Percentiles rank a stretch among this genome's conserved stretches.
These are phyloP conservation scores for Gillenia trifoliata DNA, from an alignment of 306 rosid genomes.

Conservation along the genomic window DNA sequence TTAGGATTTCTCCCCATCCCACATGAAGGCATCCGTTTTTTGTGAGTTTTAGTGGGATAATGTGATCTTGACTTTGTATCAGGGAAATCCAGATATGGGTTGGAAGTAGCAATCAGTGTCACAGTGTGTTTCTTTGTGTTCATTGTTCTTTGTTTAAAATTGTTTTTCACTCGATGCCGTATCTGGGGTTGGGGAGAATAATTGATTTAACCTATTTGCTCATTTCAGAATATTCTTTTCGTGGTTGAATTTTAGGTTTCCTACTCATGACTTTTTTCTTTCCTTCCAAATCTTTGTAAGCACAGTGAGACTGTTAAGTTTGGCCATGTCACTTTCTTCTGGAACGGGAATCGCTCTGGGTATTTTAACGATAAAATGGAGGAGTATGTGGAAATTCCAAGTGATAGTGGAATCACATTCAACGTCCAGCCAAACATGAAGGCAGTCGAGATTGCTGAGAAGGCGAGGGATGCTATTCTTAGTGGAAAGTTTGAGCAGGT, in stretches of 20 bases:
- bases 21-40: not conserved
- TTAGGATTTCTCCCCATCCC: not conserved
- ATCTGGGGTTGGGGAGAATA: not conserved
- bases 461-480: slow-evolving; percentile 89
- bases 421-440: slow-evolving; percentile 88
- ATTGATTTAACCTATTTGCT: not conserved
- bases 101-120: not conserved
- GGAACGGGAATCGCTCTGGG: slow-evolving; percentile 99
- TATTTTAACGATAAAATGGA: slow-evolving; percentile 68
- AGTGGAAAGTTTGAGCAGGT: slow-evolving; percentile 73
- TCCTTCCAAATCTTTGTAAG: not conserved
- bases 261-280: not conserved
- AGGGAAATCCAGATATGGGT: not conserved
- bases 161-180: not conserved
- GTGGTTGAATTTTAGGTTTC: not conserved
- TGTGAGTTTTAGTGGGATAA: not conserved
- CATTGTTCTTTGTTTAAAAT: not conserved
- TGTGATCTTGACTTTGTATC: not conserved
- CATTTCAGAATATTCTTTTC: not conserved
- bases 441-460: slow-evolving; percentile 85
- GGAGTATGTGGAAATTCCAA: slow-evolving; percentile 87
- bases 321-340: slow-evolving; percentile 97
- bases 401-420: slow-evolving; percentile 89
- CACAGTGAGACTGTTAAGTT: slow-evolving; percentile 95
- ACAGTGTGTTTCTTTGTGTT: not conserved